Evolutionary conservation across 768 basidiomycete species (phyloP).

Genomic region (Dioszegia aurantiaca): DNA sequence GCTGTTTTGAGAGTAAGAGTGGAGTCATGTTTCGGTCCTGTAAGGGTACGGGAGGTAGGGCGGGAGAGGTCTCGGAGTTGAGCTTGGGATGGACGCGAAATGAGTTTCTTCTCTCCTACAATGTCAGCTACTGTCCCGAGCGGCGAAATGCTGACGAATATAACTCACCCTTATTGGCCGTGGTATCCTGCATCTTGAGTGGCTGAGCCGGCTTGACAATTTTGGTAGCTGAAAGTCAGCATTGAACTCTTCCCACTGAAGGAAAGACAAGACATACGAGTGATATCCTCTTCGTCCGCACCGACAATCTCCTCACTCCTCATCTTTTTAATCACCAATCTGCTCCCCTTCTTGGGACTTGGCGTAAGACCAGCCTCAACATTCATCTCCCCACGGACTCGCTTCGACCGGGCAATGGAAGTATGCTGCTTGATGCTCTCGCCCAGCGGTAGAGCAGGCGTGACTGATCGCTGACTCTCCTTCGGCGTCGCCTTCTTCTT

Average conservation of each 20-base stretch:
- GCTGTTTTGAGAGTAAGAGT: background rate
- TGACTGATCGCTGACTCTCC: constrained; percentile 13
- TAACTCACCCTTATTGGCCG: constrained; percentile 20
- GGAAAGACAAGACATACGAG: constrained; percentile 30
- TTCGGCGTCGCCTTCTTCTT: constrained; percentile 26
- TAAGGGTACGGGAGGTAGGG: background rate
- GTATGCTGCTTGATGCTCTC: constrained; percentile 46
- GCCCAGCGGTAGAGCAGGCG: constrained; percentile 26
- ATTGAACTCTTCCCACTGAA: background rate
- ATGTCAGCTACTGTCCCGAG: background rate
- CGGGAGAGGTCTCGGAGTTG: constrained; percentile 18
- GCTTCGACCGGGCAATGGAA: constrained; percentile 6
- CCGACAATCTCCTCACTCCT: constrained; percentile 14
- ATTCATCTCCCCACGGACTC: background rate
- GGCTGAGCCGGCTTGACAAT: constrained; percentile 40
- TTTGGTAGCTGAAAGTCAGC: constrained; percentile 38
- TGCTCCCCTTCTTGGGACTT: constrained; percentile 16
- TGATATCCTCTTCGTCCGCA: constrained; percentile 29
- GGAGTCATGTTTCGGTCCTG: constrained; percentile 3
- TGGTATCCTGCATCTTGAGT: constrained; percentile 30
- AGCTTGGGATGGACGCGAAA: constrained; percentile 32
- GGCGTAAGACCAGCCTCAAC: constrained; percentile 21
- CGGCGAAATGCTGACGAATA: background rate
- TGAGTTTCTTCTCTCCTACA: constrained; percentile 25
- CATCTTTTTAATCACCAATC: constrained; percentile 29